Evolutionary conservation across 352 stramenopile genomes (phyloP).

Genomic region (Globisporangium yorkense): DNA sequence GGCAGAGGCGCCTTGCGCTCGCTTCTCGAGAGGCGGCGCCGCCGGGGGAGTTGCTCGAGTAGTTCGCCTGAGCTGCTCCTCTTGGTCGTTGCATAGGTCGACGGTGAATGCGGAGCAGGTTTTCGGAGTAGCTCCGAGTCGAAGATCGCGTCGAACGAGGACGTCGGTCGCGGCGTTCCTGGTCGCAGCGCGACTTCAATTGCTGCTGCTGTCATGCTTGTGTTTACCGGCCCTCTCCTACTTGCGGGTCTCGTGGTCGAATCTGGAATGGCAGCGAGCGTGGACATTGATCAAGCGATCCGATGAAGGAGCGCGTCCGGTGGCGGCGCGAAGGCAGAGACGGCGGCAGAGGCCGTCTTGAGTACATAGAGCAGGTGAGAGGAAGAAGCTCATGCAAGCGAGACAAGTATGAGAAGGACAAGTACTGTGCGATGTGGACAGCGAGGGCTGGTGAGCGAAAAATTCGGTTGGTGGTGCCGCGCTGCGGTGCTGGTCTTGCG

Average conservation of each 20-base stretch:
- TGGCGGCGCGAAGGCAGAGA: background rate
- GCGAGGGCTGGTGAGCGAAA: background rate
- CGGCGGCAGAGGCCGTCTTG: background rate
- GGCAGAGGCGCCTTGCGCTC: slow-evolving; percentile 1
- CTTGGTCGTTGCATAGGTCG: background rate
- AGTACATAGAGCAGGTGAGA: background rate
- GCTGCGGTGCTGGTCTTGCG: background rate
- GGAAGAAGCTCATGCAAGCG: too few species aligned
- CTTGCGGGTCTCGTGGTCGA: background rate
- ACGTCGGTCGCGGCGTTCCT: background rate
- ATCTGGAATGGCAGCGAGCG: background rate
- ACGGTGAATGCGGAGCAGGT: background rate
- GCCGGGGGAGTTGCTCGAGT: background rate
- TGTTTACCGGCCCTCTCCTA: background rate
- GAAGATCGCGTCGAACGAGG: background rate
- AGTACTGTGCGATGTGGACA: background rate
- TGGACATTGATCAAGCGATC: too few species aligned
- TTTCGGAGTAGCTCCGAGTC: background rate
- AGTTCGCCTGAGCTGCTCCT: background rate
- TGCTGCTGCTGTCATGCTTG: background rate
- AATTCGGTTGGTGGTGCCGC: background rate
- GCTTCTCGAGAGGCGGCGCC: background rate
- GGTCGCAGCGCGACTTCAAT: background rate
- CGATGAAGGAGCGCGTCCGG: background rate
- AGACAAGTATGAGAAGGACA: too few species aligned